Conservation (phyloP, 2,329 filamentous ascomycete species). For the Arthroderma sp. region DNA sequence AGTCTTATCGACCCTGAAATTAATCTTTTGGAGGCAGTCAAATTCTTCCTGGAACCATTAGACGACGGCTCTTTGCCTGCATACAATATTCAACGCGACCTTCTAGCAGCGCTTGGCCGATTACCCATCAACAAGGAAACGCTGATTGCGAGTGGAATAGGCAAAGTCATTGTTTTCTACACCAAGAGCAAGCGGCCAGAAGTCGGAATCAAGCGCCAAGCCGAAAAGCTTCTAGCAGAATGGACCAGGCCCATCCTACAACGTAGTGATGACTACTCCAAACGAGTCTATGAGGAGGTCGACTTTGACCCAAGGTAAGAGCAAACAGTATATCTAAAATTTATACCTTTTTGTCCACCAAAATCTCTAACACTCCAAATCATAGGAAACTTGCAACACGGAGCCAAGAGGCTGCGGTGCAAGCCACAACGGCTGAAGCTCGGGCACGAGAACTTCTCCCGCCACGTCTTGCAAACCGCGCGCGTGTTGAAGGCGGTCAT, state of each 20-base stretch:
- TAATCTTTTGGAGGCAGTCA: conserved; percentile 86
- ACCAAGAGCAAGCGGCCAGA: conserved; percentile 88
- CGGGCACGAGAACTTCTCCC: conserved; percentile 40
- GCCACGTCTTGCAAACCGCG: conserved; percentile 43
- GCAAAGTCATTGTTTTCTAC: conserved; percentile 94
- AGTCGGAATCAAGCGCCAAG: conserved; percentile 78
- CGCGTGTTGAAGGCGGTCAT: conserved; percentile 45
- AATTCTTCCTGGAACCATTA: conserved; percentile 92
- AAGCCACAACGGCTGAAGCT: conserved; percentile 35
- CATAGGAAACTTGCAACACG: conserved; percentile 26
- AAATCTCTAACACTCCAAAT: conserved; percentile 1
- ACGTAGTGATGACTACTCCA: conserved; percentile 87
- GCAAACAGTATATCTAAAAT: not conserved
- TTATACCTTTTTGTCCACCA: conserved; percentile 1
- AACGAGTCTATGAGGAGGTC: conserved; percentile 50
- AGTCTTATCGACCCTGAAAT: conserved; percentile 86
- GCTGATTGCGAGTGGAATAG: conserved; percentile 80
- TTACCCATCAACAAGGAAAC: conserved; percentile 85
- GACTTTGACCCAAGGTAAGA: conserved; percentile 46
- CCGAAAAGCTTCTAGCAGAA: conserved; percentile 80
- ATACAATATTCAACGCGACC: conserved; percentile 92
- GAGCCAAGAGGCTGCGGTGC: conserved; percentile 18
- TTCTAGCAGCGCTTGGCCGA: conserved; percentile 66
- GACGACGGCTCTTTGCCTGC: conserved; percentile 88
- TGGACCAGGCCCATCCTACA: conserved; percentile 94